These are phyloP conservation scores for Monosporascus sp. DNA, from an alignment of 2,329 filamentous ascomycete genomes.

Conservation along the genomic window DNA sequence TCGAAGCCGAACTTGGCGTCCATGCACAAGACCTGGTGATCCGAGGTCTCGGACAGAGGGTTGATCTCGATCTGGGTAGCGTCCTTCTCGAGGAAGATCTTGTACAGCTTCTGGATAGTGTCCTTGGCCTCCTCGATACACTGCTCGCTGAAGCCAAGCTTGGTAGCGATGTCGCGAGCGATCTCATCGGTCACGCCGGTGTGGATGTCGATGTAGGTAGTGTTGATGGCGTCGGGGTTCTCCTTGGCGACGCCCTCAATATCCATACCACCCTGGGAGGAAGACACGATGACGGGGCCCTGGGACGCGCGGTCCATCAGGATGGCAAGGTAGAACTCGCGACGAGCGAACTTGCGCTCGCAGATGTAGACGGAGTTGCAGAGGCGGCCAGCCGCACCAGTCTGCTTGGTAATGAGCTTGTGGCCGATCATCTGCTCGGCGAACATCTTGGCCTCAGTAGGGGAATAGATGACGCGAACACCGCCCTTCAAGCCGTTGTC, in stretches of 20 bases:
- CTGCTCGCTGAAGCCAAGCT: constrained; percentile 96
- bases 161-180: constrained; percentile 79
- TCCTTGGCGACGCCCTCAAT: constrained; percentile 99
- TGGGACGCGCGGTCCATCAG: constrained; percentile 95
- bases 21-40: constrained; percentile 98
- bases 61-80: constrained; percentile 99
- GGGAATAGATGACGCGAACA: constrained; percentile 98
- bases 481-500: constrained; percentile 98
- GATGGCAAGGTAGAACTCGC: constrained; percentile 98
- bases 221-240: constrained; percentile 90
- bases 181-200: constrained; percentile 93
- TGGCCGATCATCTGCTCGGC: constrained; percentile 99
- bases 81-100: constrained; percentile 97
- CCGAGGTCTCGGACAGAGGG: constrained; percentile 94
- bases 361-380: constrained; percentile 99
- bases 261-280: constrained; percentile 98
- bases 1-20: constrained; percentile 99
- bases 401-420: constrained; percentile 99
- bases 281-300: constrained; percentile 91
- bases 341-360: constrained; percentile 98
- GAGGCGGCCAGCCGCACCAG: constrained; percentile 83
- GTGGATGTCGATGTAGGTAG: constrained; percentile 91
- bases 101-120: constrained; percentile 98
- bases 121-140: constrained; percentile 93
- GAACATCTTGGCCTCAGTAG: constrained; percentile 93